Evolutionary conservation across 2,329 filamentous ascomycete genomes (phyloP), one percentile per base, ranked within the genome.

Genomic region (Daldinia sp.): DNA sequence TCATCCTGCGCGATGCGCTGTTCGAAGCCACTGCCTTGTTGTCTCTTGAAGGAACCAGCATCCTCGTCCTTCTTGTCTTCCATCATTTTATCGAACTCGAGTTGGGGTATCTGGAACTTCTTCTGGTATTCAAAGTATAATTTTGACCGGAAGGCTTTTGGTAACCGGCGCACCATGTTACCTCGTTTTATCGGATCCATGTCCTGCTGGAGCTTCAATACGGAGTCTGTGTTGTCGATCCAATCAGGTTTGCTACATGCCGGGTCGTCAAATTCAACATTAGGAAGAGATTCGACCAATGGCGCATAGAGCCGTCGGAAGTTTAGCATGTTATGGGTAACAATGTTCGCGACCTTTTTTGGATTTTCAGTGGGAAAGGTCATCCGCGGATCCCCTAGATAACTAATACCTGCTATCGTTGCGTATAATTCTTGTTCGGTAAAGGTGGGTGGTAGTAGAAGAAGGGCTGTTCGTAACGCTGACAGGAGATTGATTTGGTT

Each of bases 321-420:
- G 75, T 97, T 94, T 34, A 90, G 82, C 74, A 97, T 87, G 77
- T 99, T 97, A 73, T 96, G 89, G 47, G 88, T 88, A 27, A 99
- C 95, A 70, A 99, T 99, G 77, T 98, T 98, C 71, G 87, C 85
- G 17, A 99, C 93, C 78, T 99, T 99, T 73, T 88, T 88, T 29
- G 92, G 93, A 74, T 98, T 92, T 77, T 99, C 95, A 0, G 92
- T 92, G 1, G 92, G 90, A 39, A 97, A 84, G 1, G 88, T 83
- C 95, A 99, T 99, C 67, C 95, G 91, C n/a, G 94, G 93, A 74
- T 99, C 95, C 30, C 95, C 95, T 69, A 96, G 87, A 76, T 99
- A 99, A 73, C 92, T 96, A 68, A 99, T 90, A 19, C 92, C 90
- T 0, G 95, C 91, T 64, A 99, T 97, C 17, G 93, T 95, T 70